Conservation (phyloP, 2,329 filamentous ascomycete genomes). For the Diaporthe citrichinensis region DNA sequence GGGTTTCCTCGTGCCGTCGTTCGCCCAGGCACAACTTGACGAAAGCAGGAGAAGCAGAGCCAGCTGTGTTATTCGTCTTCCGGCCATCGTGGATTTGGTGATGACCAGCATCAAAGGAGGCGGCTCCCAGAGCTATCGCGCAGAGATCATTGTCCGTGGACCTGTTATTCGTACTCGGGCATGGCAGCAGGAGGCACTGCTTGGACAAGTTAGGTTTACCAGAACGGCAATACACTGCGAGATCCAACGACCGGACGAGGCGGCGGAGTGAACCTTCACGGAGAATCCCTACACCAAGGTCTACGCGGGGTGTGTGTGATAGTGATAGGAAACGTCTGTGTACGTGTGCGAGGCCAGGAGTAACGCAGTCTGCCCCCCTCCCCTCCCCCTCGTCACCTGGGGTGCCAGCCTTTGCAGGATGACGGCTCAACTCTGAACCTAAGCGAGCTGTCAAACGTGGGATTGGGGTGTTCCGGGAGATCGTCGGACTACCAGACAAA, state of each 20-base stretch:
- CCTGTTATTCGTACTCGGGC: background rate
- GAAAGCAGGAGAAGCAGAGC: slow-evolving; percentile 46
- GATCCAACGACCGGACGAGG: slow-evolving; percentile 18
- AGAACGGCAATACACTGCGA: slow-evolving; percentile 13
- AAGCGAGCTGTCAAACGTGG: slow-evolving; percentile 38
- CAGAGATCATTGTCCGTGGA: slow-evolving; percentile 20
- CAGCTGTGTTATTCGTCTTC: slow-evolving; percentile 43
- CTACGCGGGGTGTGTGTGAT: slow-evolving; percentile 18
- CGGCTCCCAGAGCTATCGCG: slow-evolving; percentile 31
- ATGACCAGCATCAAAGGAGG: slow-evolving; percentile 39
- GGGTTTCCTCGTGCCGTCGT: slow-evolving; percentile 32
- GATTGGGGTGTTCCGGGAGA: slow-evolving; percentile 26
- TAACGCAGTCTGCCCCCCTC: background rate
- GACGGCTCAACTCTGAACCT: slow-evolving; percentile 14
- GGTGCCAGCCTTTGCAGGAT: background rate
- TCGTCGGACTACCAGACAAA: slow-evolving; percentile 25
- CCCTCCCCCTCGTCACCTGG: too few species aligned
- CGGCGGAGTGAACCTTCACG: slow-evolving; percentile 7
- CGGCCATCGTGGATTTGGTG: slow-evolving; percentile 42
- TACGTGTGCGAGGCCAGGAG: background rate
- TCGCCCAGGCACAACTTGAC: slow-evolving; percentile 46
- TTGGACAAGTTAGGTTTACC: background rate
- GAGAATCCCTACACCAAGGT: slow-evolving; percentile 7
- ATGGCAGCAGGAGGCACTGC: background rate
- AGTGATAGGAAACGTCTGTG: slow-evolving; percentile 12